Base-by-base conservation (phyloP, 176 grass and related monocot species). In the Aegilops sharonensis region DNA sequence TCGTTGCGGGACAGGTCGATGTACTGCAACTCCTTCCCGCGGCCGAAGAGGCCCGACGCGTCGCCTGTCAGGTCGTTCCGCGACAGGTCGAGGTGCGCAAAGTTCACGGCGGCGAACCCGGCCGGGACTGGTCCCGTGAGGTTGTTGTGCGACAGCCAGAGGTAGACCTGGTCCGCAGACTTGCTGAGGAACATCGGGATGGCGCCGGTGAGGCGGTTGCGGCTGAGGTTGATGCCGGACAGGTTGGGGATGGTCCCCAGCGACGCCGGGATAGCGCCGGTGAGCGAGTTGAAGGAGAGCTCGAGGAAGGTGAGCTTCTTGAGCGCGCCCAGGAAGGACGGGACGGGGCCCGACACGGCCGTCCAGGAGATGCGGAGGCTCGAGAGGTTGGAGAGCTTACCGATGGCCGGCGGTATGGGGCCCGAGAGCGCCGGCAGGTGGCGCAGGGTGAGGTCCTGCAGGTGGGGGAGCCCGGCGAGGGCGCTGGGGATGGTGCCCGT, bases 101-200 rank as follows among this genome's bases (percentile, higher is more conserved):
- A 84, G 0, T 30, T 61, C 61, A 83, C 79, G 23, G 32, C n/a
- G 54, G 73, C 85, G 68, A 88, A 90, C 13, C 60, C 92, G 13
- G 68, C 4, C 4, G 94, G 91, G 56, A 97, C 23, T 9, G 3
- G 1, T n/a, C 94, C 91, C 10, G 89, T 81, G 68, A 97, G 52
- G 87, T 92, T 90, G 83, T 94, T 97, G 80, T 89, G 86, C 5
- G 88, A 89, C 20, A 93, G 82, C 24, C 43, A 9, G 43, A 97
- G 92, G 77, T 87, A 92, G 0, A 43, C 78, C 21, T 36, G 6
- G 1, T 77, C 8, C 0, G 45, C 0, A 2, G 64, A 17, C 29
- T 20, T 75, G 62, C 56, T n/a, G 67, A 85, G 3, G 27, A 45
- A 45, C 5, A 80, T 14, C 31, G 54, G 6, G 11, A 97, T 9